A percentile compares a stretch with the other conserved stretches of the same genome.
phyloP scores from a whole-genome alignment of 1,284 basidiomycete species.

The Chalciporus sp. region DNA sequence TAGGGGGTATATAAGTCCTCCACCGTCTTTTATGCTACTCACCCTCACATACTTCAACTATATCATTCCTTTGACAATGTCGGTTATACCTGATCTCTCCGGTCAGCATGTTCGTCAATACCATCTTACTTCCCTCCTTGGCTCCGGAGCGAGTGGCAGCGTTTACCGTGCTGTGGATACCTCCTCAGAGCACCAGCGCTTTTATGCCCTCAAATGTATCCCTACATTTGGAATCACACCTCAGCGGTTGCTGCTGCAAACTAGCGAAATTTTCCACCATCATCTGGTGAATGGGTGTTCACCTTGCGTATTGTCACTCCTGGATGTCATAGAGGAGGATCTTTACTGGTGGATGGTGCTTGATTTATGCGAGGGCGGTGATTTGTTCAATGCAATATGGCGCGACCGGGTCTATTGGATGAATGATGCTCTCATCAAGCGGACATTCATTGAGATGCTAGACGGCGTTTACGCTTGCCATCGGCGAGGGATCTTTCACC shows the following conservation, averaged over 20 bases:
- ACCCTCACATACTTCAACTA: not conserved
- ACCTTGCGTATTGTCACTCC: constrained; percentile 56
- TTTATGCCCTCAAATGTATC: constrained; percentile 76
- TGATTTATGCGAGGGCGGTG: constrained; percentile 60
- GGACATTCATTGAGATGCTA: constrained; percentile 73
- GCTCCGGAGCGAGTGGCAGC: constrained; percentile 10
- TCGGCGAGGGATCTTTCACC: constrained; percentile 74
- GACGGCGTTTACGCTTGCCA: constrained; percentile 80
- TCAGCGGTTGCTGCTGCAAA: constrained; percentile 55
- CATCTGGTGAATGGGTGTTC: constrained; percentile 53
- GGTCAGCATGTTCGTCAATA: constrained; percentile 15
- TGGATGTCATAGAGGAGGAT: constrained; percentile 56
- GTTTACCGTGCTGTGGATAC: constrained; percentile 19
- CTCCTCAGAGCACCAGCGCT: not conserved
- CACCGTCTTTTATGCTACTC: too few species aligned
- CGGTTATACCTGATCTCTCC: constrained; percentile 6
- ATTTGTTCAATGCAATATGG: constrained; percentile 56
- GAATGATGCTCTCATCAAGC: constrained; percentile 61
- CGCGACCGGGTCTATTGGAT: constrained; percentile 43
- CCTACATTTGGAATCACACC: constrained; percentile 51
- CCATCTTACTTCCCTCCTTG: constrained; percentile 7
- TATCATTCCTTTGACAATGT: not conserved
- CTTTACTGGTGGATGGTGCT: constrained; percentile 58
- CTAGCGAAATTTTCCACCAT: constrained; percentile 63
- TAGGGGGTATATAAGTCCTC: too few species aligned